Percentiles rank a stretch among this genome's conserved stretches.
Evolutionary conservation across 371 early-diverging fungal species (phyloP).

Genomic region (Mucor lusitanicus): DNA sequence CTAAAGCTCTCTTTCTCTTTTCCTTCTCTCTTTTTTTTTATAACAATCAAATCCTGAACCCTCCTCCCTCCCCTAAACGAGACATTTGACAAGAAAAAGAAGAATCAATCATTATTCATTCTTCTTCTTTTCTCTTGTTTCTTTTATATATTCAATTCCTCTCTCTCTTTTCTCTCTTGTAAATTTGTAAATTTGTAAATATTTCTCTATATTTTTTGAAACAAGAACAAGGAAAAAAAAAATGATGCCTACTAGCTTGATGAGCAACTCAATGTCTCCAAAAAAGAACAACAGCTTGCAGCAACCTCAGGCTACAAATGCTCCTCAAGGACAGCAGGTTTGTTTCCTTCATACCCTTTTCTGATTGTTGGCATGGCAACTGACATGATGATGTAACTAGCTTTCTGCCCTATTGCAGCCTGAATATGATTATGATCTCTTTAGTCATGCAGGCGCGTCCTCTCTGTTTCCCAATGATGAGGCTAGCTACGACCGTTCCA

Average conservation of each 20-base stretch:
- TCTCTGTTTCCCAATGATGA: constrained; percentile 13
- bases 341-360: no score
- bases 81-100: neutral
- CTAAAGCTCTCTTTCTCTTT: neutral
- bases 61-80: neutral
- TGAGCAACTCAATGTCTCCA: constrained; percentile 12
- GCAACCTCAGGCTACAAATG: constrained; percentile 14
- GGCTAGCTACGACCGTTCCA: neutral
- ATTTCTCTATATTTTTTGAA: constrained; percentile 7
- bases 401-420: constrained; percentile 13
- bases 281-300: constrained; percentile 4
- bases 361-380: neutral
- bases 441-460: constrained; percentile 17
- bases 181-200: constrained; percentile 20
- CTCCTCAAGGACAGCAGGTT: constrained; percentile 17
- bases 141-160: neutral
- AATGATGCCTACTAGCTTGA: constrained; percentile 18
- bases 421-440: constrained; percentile 16
- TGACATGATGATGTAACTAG: neutral
- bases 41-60: neutral
- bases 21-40: neutral
- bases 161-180: constrained; percentile 9
- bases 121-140: neutral
- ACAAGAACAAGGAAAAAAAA: constrained; percentile 3
- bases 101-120: neutral